These are phyloP conservation scores for Viridothelium virens DNA, from an alignment of 495 filamentous ascomycete species.

Conservation along the genomic window DNA sequence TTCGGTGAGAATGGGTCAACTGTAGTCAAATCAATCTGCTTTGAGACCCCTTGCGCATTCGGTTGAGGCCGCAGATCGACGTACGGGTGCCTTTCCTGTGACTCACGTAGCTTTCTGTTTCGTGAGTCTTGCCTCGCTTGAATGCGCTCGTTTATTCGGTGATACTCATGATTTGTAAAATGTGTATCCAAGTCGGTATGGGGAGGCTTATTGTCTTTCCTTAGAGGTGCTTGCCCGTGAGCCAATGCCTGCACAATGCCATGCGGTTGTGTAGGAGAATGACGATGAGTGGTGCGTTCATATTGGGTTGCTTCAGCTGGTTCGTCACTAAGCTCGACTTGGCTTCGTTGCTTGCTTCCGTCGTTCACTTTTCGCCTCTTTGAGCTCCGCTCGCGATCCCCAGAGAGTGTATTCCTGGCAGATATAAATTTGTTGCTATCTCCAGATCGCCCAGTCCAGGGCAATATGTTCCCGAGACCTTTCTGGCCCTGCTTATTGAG, in stretches of 20 bases:
- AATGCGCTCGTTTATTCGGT: background rate
- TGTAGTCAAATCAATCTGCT: background rate
- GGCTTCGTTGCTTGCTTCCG: background rate
- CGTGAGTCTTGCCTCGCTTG: background rate
- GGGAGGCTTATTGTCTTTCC: background rate
- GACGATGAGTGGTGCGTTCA: background rate
- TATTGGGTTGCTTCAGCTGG: background rate
- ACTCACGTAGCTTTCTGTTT: background rate
- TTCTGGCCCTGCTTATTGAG: background rate
- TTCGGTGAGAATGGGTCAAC: background rate
- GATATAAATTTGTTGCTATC: background rate
- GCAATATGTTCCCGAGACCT: background rate
- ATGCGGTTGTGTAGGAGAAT: background rate
- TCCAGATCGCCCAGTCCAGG: background rate
- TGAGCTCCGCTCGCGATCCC: background rate
- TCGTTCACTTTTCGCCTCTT: background rate
- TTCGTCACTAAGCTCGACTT: background rate
- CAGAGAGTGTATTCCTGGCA: background rate
- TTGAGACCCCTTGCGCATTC: background rate
- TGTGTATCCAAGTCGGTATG: background rate
- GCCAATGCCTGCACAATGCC: background rate
- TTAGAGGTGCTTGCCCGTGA: background rate
- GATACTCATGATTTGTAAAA: background rate
- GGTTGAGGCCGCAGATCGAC: background rate
- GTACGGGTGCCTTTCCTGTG: background rate